These are phyloP conservation scores for Linum tenue DNA, from an alignment of 345 rosid genomes.

Conservation along the genomic window DNA sequence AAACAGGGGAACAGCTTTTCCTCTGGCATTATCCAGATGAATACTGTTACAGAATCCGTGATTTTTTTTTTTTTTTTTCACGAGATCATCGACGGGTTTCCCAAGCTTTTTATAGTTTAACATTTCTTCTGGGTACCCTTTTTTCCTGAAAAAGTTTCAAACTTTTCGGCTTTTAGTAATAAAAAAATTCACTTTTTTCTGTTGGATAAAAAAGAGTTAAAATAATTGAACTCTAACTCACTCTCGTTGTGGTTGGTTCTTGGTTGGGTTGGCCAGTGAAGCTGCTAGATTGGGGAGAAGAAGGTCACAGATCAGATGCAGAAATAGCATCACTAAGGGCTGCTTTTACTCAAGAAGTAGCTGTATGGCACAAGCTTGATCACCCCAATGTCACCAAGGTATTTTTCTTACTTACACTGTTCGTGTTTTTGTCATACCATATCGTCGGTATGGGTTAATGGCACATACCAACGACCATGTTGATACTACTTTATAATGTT, in stretches of 20 bases:
- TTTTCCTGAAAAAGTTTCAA: not conserved
- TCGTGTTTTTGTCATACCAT: not conserved
- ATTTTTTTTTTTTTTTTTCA: not conserved
- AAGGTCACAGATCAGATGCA: constrained; percentile 22
- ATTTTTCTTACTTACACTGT: not conserved
- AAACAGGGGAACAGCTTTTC: not conserved
- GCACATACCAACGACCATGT: not conserved
- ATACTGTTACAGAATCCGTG: not conserved
- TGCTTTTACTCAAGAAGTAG: constrained; percentile 29
- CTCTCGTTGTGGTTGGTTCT: not conserved
- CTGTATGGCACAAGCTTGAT: constrained; percentile 29
- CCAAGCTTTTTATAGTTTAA: not conserved
- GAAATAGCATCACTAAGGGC: constrained; percentile 22
- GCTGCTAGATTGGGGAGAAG: constrained; percentile 29
- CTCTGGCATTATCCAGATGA: not conserved
- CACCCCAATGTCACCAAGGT: constrained; percentile 35
- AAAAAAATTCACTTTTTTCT: not conserved
- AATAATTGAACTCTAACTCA: not conserved
- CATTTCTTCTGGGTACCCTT: not conserved
- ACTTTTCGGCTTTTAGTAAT: not conserved
- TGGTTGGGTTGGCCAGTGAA: constrained; percentile 17
- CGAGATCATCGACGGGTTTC: not conserved
- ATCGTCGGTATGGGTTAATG: not conserved
- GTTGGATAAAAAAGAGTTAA: not conserved
- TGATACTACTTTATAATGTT: not conserved